Evolutionary conservation across 1,284 basidiomycete genomes (phyloP).

Genomic region (Ganoderma boninense): DNA sequence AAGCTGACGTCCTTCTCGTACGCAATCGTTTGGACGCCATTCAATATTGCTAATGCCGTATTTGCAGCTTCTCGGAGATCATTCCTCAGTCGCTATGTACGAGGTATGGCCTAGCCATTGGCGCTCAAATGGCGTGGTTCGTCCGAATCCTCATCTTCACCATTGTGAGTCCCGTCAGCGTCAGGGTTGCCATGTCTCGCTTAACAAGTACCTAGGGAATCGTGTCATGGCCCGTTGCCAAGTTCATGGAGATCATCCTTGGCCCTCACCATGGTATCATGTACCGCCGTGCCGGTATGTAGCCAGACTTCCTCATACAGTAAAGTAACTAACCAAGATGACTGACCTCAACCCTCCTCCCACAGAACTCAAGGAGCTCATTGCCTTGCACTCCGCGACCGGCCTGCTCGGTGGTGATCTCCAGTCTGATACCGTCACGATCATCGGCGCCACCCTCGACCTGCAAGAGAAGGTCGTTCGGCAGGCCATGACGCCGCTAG

Average conservation of each 20-base stretch:
- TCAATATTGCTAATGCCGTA: conserved; percentile 3
- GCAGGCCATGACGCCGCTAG: conserved; percentile 83
- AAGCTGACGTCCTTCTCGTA: not conserved
- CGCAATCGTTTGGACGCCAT: not conserved
- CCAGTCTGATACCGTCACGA: conserved; percentile 75
- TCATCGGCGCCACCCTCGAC: conserved; percentile 79
- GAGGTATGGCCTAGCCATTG: conserved; percentile 89
- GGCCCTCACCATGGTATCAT: conserved; percentile 71
- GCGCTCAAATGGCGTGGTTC: conserved; percentile 87
- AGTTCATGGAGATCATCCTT: conserved; percentile 67
- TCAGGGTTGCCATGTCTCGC: not conserved
- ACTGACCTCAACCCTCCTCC: not conserved
- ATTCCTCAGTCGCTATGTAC: conserved; percentile 93
- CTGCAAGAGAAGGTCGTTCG: conserved; percentile 64
- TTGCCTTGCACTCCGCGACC: conserved; percentile 68
- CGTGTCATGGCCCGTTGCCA: conserved; percentile 84
- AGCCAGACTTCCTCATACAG: not conserved
- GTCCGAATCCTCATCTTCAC: conserved; percentile 74
- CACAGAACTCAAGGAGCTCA: conserved; percentile 72
- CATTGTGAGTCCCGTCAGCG: conserved; percentile 55
- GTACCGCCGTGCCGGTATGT: conserved; percentile 51
- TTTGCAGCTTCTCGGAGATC: conserved; percentile 82
- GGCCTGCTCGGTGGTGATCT: conserved; percentile 71
- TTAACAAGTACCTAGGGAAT: conserved; percentile 56
- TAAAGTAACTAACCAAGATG: too few species aligned